These are phyloP conservation scores for Teratosphaeriaceae sp. DNA, from an alignment of 2,329 filamentous ascomycete species.

Conservation along the genomic window DNA sequence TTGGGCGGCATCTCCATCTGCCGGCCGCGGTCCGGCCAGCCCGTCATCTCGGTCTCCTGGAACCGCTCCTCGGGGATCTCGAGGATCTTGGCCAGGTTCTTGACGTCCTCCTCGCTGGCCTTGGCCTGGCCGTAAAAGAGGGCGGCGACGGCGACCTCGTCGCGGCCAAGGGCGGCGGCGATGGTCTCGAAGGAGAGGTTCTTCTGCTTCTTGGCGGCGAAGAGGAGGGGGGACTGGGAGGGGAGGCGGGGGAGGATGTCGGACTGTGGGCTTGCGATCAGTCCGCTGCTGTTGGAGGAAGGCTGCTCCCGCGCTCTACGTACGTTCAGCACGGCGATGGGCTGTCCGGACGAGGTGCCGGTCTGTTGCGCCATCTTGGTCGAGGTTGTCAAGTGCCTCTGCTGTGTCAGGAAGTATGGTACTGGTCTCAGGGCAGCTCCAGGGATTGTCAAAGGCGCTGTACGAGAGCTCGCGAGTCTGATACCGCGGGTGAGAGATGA, in stretches of 20 bases:
- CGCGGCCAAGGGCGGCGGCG: slow-evolving; percentile 63
- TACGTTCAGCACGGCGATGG: slow-evolving; percentile 28
- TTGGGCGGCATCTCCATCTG: slow-evolving; percentile 76
- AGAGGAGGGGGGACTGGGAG: slow-evolving; percentile 63
- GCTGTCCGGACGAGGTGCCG: slow-evolving; percentile 22
- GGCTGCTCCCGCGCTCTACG: slow-evolving; percentile 4
- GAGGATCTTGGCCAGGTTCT: slow-evolving; percentile 60
- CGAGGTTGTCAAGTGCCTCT: slow-evolving; percentile 9
- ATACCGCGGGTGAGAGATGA: slow-evolving; percentile 7
- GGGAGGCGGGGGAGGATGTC: slow-evolving; percentile 65
- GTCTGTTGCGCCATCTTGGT: slow-evolving; percentile 13
- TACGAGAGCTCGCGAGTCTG: slow-evolving; percentile 8
- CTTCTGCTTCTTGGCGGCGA: slow-evolving; percentile 70
- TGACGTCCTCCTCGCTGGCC: slow-evolving; percentile 62
- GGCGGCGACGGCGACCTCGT: slow-evolving; percentile 78
- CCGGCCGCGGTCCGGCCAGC: slow-evolving; percentile 74
- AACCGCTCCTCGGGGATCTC: slow-evolving; percentile 53
- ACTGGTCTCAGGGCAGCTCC: slow-evolving; percentile 7
- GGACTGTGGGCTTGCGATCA: slow-evolving; percentile 39
- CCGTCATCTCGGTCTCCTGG: slow-evolving; percentile 53
- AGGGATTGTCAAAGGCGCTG: slow-evolving; percentile 4
- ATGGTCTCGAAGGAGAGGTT: slow-evolving; percentile 75
- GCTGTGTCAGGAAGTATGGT: slow-evolving; percentile 6
- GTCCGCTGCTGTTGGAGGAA: neutral
- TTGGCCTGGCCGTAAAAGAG: slow-evolving; percentile 85